Evolutionary conservation across 352 stramenopile genomes (phyloP), one percentile per base, ranked within the genome.

Genomic region (Blastocystis sp.): DNA sequence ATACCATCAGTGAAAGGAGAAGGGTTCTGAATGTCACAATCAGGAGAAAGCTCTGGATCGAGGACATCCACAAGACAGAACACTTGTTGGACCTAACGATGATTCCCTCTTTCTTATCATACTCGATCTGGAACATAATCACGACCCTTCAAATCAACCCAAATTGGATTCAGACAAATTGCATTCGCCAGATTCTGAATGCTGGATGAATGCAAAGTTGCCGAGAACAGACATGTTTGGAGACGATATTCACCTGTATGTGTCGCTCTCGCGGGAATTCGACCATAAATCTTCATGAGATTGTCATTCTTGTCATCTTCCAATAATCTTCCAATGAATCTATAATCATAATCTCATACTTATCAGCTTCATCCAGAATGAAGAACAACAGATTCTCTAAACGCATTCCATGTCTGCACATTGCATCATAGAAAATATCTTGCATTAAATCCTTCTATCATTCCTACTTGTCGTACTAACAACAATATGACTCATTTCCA

Each of bases 191-290:
- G 77, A 29, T 88, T 32, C 14, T 52, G 63, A 63, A 93, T 90
- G 56, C 87, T 39, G 27, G 83, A 83, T 1, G 88, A 90, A 75
- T 93, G 90, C 57, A 93, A 86, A 24, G 91, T 93, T 4, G 91
- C 91, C n/a, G 90, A 92, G 86, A 93, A 93, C 39, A 93, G 91
- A 39, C 89, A 91, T 37, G 92, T 89, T 88, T 88, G 89, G 5
- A 92, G 66, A 9, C 89, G 88, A 51, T 83, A 58, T 29, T 90
- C 67, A n/a, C 88, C 86, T 19, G 66, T 80, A 7, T 37, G 63
- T 39, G 32, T 69, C 6, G n/a, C 35, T n/a, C 78, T 69, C 24
- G 87, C 85, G 5, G 89, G 89, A 59, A 92, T 74, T 39, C 67
- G 71, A 29, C 54, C 57, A 56, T 90, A 93, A 19, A 93, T 91